Evolutionary conservation across 2,329 filamentous ascomycete species (phyloP), one percentile per base, ranked within the genome.

Genomic region (Clonostachys rhizophaga): DNA sequence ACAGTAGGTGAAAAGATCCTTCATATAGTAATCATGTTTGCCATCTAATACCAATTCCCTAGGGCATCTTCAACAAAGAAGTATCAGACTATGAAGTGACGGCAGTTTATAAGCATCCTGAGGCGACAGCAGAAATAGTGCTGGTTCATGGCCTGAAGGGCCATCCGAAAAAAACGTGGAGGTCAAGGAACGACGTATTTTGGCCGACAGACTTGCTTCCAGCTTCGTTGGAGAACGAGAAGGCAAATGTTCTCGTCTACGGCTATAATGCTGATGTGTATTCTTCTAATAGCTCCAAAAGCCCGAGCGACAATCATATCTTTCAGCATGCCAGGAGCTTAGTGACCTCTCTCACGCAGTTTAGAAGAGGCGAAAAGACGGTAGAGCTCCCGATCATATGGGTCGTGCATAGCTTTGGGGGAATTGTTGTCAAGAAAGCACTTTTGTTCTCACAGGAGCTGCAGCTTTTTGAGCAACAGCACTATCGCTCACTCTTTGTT

Each of bases 111-210:
- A 73, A 69, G 1, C 78, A 83, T 47, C 78, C 79, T 7, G 68
- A 80, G 47, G 81, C 81, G 46, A 73, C 73, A 49, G 79, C 76
- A 55, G 80, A 84, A 55, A 80, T 90, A 40, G 77, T 89, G 24
- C 78, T 89, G 50, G 81, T 89, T 33, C 86, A 89, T 57, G 86
- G 86, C 36, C 74, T 81, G 47, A 87, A 87, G 60, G 86, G 86
- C 33, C 67, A 81, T 18, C 84, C 86, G 0, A 68, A 79, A 42
- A 74, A 74, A 51, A 86, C 84, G 41, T 89, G 86, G 78, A 76
- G 71, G 4, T 65, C 75, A 16, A 66, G 66, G 52, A 75, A 80
- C 51, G 74, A 74, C 37, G 71, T 80, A 30, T 89, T 85, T 64
- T 90, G 86, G 86, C 86, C 86, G 0, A 66, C 73, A 11, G 80